These are phyloP conservation scores for Candida vaughaniae DNA, from an alignment of 805 yeast species.

Conservation along the genomic window DNA sequence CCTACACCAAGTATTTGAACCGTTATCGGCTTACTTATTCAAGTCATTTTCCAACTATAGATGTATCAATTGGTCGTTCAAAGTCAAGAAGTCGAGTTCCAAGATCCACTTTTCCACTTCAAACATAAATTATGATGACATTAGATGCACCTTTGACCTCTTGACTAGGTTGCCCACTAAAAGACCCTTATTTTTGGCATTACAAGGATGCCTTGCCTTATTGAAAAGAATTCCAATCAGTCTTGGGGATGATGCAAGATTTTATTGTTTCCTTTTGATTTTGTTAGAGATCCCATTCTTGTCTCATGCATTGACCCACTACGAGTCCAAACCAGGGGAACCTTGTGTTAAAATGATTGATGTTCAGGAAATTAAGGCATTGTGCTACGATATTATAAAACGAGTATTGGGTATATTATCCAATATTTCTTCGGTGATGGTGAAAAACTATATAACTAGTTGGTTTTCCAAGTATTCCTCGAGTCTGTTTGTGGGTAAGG, in stretches of 20 bases:
- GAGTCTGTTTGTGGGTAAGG: constrained; percentile 47
- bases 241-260: constrained; percentile 38
- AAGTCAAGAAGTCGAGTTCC: constrained; percentile 21
- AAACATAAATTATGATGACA: constrained; percentile 49
- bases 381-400: constrained; percentile 69
- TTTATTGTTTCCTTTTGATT: constrained; percentile 60
- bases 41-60: constrained; percentile 47
- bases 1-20: constrained; percentile 40
- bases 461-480: constrained; percentile 53
- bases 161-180: constrained; percentile 56
- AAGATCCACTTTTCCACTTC: constrained; percentile 43
- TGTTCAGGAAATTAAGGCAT: constrained; percentile 50
- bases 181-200: constrained; percentile 56
- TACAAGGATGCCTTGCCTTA: constrained; percentile 50
- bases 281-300: constrained; percentile 69
- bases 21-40: constrained; percentile 49
- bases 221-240: constrained; percentile 48
- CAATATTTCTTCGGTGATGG: constrained; percentile 38
- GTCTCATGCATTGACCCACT: constrained; percentile 43
- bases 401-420: constrained; percentile 68
- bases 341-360: constrained; percentile 30
- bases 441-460: constrained; percentile 45
- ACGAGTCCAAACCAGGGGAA: constrained; percentile 11
- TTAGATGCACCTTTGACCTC: constrained; percentile 45
- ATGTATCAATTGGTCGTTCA: constrained; percentile 58